Base-by-base conservation (phyloP, 768 basidiomycete species). In the Tylopilus cervinicoccineus region DNA sequence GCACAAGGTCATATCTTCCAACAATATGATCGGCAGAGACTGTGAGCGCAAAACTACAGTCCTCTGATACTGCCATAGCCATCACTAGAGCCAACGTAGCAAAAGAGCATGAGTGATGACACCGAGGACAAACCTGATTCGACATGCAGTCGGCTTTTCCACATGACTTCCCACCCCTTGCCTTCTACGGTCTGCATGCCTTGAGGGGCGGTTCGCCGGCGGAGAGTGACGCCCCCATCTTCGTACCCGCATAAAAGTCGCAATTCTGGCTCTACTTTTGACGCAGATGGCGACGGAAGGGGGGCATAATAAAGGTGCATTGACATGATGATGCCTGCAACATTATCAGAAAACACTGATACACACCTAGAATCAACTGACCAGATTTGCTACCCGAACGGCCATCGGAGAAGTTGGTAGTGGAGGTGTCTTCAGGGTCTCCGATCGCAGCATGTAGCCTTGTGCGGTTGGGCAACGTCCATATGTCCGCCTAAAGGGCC, bases 361-460 rank as follows among this genome's bases (percentile, higher is more conserved):
- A 22, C 20, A 22, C n/a, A 28, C 23, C n/a, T 23, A 24, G 28
- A 17, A 41, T n/a, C 11, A 23, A 52, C 58, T 5, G 39, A 81
- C 88, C 87, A 19, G 83, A 78, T 37, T 79, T 76, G 33, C 74
- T 75, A 42, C 72, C 72, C 20, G 80, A 79, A 16, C 73, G 69
- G 2, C 80, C 77, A 42, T 78, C 77, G 3, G 65, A 66, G 36
- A 58, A 58, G 13, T 29, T 44, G 1, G 48, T 49, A 2, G 38
- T 14, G 6, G 65, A 55, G 33, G 67, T 61, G 33, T 71, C 63
- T 24, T 65, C 63, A 16, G 72, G 66, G 52, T 81, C 82, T 9
- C 93, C 93, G 42, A 98, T 77, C 0, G 90, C 90, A 2, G 93
- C 90, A 60, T 95, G 93, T 4, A 93, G 57, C 28, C 95, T 74